phyloP scores from a whole-genome alignment of 163 green algal genomes.

The Scenedesmus sp. region DNA sequence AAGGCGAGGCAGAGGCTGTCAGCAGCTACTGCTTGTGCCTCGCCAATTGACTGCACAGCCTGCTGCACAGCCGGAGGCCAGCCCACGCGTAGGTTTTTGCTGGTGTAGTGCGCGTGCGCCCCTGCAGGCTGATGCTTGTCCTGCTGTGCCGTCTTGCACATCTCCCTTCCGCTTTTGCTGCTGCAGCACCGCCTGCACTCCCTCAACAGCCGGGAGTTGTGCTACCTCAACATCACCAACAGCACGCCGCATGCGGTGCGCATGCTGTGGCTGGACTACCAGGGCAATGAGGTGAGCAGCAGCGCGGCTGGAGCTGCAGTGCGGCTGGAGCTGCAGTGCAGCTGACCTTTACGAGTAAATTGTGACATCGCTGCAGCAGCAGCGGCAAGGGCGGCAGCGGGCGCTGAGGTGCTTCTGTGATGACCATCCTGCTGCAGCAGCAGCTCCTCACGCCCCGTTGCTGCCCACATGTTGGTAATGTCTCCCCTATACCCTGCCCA shows the following conservation, averaged over 20 bases:
- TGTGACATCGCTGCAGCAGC: neutral
- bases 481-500: too few species aligned
- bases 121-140: neutral
- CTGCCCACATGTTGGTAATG: too few species aligned
- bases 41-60: too few species aligned
- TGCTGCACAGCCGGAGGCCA: too few species aligned
- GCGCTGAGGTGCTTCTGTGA: too few species aligned
- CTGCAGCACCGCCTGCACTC: conserved; percentile 33
- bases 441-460: too few species aligned
- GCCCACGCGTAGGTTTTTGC: too few species aligned
- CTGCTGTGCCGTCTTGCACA: neutral
- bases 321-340: neutral
- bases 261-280: conserved; percentile 50
- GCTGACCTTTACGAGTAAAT: too few species aligned
- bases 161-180: neutral
- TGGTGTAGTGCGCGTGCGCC: too few species aligned
- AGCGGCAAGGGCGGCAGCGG: too few species aligned
- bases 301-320: neutral
- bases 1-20: neutral
- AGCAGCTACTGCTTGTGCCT: neutral
- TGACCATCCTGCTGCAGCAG: too few species aligned
- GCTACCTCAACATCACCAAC: conserved; percentile 10
- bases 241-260: conserved; percentile 23
- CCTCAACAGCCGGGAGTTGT: neutral
- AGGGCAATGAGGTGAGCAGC: conserved; percentile 38